Evolutionary conservation across 2,329 filamentous ascomycete genomes (phyloP).

Genomic region (Neopestalotiopsis sp.): DNA sequence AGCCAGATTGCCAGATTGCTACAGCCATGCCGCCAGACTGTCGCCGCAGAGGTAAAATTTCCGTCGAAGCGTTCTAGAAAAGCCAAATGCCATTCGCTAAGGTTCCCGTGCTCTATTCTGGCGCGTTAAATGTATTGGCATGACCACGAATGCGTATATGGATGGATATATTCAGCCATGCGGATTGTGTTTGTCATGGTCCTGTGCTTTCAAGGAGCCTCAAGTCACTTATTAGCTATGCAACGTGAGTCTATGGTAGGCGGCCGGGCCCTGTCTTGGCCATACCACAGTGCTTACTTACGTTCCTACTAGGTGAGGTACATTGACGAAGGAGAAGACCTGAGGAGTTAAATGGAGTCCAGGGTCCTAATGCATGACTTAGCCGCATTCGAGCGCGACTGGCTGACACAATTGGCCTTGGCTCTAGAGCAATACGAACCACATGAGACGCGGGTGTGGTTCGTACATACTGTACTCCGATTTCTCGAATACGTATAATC

Average conservation of each 20-base stretch:
- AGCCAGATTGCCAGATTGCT: neutral
- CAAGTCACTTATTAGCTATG: neutral
- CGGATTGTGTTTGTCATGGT: neutral
- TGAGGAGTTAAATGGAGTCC: neutral
- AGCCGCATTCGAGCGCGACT: slow-evolving; percentile 8
- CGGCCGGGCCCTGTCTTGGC: neutral
- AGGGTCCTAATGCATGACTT: slow-evolving; percentile 8
- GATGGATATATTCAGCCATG: neutral
- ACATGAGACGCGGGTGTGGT: neutral
- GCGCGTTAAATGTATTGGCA: neutral
- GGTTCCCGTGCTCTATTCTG: neutral
- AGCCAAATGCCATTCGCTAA: neutral
- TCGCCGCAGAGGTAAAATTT: neutral
- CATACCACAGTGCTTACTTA: neutral
- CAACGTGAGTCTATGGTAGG: neutral
- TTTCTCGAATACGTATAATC: neutral
- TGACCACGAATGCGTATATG: neutral
- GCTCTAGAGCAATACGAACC: slow-evolving; percentile 12
- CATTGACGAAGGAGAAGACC: neutral
- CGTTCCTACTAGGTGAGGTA: neutral
- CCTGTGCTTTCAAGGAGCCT: neutral
- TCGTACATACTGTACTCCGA: neutral
- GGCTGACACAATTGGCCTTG: slow-evolving; percentile 1
- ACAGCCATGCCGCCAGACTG: neutral
- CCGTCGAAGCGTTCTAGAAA: slow-evolving; percentile 2